phyloP scores from a whole-genome alignment of 768 basidiomycete genomes.

The Pulveroboletus sp. region DNA sequence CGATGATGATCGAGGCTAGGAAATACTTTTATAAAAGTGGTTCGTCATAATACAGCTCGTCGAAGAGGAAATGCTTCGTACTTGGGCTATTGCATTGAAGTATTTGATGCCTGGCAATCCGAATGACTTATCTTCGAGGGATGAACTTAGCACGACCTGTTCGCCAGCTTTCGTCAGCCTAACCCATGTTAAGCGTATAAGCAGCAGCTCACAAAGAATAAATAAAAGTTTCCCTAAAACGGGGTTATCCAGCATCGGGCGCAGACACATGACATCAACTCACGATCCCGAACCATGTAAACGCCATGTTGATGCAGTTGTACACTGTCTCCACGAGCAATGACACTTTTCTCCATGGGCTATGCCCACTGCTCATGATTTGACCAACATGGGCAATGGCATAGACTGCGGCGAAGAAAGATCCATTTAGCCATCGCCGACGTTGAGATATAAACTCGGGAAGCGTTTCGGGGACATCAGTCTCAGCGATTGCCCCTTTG shows the following conservation, averaged over 20 bases:
- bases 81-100: conserved; percentile 75
- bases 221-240: conserved; percentile 83
- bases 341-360: conserved; percentile 62
- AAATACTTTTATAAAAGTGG: conserved; percentile 50
- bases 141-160: conserved; percentile 84
- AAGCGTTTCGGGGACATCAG: conserved; percentile 89
- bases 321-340: conserved; percentile 82
- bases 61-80: conserved; percentile 24
- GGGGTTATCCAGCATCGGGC: background rate
- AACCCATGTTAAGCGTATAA: background rate
- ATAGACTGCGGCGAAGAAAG: conserved; percentile 93
- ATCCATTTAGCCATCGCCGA: conserved; percentile 86
- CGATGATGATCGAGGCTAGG: conserved; percentile 81
- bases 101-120: conserved; percentile 59
- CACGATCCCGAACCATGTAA: conserved; percentile 92
- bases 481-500: conserved; percentile 87
- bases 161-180: background rate
- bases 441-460: conserved; percentile 94
- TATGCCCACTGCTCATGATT: conserved; percentile 51
- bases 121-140: conserved; percentile 74
- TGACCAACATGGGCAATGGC: conserved; percentile 70
- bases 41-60: conserved; percentile 3
- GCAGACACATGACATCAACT: conserved; percentile 28
- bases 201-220: conserved; percentile 74
- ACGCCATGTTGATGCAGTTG: conserved; percentile 81